A percentile compares a stretch with the other conserved stretches of the same genome.
Conservation (phyloP, 2,329 filamentous ascomycete species). For the Epichloe scottii region DNA sequence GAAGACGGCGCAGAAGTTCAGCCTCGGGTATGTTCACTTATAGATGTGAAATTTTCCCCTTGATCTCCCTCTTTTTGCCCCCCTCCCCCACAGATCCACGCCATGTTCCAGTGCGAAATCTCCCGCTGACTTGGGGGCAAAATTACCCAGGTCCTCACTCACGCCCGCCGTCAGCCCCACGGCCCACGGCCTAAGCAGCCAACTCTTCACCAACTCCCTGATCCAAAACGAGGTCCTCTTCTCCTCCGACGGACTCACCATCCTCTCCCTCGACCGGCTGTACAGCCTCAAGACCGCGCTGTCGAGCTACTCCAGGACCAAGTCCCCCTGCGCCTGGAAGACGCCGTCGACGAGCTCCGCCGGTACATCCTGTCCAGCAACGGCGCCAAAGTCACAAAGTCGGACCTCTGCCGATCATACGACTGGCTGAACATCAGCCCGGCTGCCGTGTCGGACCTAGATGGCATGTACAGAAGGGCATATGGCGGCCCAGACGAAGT, state of each 20-base stretch:
- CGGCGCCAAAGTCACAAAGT: constrained; percentile 34
- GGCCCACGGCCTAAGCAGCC: constrained; percentile 32
- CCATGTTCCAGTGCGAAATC: no score
- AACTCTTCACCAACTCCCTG: constrained; percentile 43
- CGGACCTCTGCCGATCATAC: constrained; percentile 41
- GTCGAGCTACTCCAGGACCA: constrained; percentile 39
- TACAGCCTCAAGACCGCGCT: constrained; percentile 54
- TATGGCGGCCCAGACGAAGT: constrained; percentile 37
- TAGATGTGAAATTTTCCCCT: no score
- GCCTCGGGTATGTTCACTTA: constrained; percentile 22
- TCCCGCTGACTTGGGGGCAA: background rate
- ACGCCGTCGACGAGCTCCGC: constrained; percentile 51
- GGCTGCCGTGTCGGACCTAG: constrained; percentile 38
- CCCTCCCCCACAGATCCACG: background rate
- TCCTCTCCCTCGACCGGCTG: constrained; percentile 47
- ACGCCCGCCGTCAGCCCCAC: constrained; percentile 30
- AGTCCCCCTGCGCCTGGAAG: constrained; percentile 36
- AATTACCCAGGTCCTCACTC: constrained; percentile 20
- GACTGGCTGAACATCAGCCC: constrained; percentile 42
- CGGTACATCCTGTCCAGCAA: constrained; percentile 43
- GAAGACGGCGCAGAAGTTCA: constrained; percentile 37
- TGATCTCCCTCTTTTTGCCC: background rate
- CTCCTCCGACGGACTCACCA: constrained; percentile 43
- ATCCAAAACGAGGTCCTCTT: constrained; percentile 50
- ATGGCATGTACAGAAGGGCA: constrained; percentile 41